Percentiles rank a stretch among this genome's conserved stretches.
Evolutionary conservation across 164 flowering plant species (phyloP).

Genomic region (Macadamia tetraphylla): DNA sequence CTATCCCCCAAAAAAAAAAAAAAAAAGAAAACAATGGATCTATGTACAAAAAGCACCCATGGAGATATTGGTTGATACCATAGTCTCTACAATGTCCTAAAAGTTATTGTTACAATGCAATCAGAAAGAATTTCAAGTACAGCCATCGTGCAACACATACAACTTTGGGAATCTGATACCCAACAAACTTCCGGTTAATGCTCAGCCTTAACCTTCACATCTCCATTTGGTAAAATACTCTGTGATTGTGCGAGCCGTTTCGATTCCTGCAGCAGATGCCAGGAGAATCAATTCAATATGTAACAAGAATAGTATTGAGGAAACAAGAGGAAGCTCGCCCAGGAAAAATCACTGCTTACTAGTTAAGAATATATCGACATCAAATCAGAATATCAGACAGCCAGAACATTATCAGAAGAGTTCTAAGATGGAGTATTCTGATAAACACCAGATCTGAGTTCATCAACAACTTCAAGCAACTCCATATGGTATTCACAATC

Average conservation of each 20-base stretch:
- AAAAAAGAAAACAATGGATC: no score
- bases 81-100: background rate
- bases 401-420: background rate
- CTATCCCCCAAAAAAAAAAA: no score
- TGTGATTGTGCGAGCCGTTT: conserved; percentile 69
- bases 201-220: conserved; percentile 65
- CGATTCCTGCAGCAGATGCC: conserved; percentile 47
- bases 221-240: conserved; percentile 68
- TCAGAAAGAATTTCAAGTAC: background rate
- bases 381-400: background rate
- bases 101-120: background rate
- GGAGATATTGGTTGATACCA: no score
- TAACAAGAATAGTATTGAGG: background rate
- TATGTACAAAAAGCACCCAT: no score
- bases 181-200: conserved; percentile 19
- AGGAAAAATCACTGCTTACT: background rate
- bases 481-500: no score
- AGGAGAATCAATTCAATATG: background rate
- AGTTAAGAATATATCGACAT: background rate
- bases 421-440: no score
- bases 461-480: no score
- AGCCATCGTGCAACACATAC: background rate
- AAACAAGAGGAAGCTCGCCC: background rate
- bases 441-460: no score
- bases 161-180: background rate